phyloP scores from a whole-genome alignment of 371 early-diverging fungal species.

The Batkoa obscura region DNA sequence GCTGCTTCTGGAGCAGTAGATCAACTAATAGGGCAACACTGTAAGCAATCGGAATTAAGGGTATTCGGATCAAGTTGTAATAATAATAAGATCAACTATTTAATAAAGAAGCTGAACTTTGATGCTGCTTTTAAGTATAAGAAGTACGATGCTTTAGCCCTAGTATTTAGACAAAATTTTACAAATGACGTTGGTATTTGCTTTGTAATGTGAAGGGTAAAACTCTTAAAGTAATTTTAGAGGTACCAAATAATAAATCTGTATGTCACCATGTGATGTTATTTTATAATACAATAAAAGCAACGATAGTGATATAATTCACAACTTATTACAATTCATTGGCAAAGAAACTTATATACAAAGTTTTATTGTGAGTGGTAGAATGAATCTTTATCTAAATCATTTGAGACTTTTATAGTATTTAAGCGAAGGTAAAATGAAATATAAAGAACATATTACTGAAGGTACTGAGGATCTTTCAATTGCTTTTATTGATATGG shows the following conservation, averaged over 20 bases:
- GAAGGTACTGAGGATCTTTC: background rate
- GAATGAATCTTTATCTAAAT: background rate
- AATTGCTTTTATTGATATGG: background rate
- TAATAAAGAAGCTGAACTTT: background rate
- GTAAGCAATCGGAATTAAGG: background rate
- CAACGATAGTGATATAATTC: background rate
- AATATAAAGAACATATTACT: background rate
- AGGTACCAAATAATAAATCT: background rate
- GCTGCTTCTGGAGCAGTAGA: background rate
- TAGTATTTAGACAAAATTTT: background rate
- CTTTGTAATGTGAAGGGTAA: background rate
- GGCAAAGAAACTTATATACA: background rate
- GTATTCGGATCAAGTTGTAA: background rate
- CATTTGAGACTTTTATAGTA: background rate
- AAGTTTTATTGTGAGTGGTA: background rate
- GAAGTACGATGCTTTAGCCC: background rate
- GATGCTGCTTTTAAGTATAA: background rate
- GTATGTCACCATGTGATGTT: background rate
- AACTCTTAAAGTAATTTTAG: background rate
- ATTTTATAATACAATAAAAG: background rate
- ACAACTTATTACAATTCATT: background rate
- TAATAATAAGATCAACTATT: background rate
- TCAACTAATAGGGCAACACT: background rate
- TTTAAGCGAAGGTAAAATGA: background rate
- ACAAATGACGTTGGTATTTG: background rate